A percentile compares a stretch with the other conserved stretches of the same genome.
These are phyloP conservation scores for Russula olivacea DNA, from an alignment of 768 basidiomycete species.

Conservation along the genomic window DNA sequence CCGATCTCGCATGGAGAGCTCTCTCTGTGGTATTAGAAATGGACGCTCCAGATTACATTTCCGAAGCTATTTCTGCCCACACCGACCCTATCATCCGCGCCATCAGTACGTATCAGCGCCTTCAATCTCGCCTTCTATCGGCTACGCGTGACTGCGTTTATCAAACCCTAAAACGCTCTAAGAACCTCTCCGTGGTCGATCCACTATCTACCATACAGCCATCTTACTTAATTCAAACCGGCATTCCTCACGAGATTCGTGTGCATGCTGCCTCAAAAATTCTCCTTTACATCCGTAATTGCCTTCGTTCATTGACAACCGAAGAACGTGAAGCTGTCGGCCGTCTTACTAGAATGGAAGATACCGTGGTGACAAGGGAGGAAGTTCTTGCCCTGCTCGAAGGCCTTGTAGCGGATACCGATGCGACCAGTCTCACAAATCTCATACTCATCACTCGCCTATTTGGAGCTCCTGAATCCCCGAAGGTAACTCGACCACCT, in stretches of 20 bases:
- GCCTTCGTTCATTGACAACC: slow-evolving; percentile 42
- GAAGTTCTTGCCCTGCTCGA: slow-evolving; percentile 19
- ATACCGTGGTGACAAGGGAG: slow-evolving; percentile 20
- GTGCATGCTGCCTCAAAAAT: slow-evolving; percentile 68
- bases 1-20: slow-evolving; percentile 17
- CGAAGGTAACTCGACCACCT: background rate
- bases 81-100: slow-evolving; percentile 2
- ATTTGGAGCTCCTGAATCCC: slow-evolving; percentile 4
- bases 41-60: slow-evolving; percentile 12
- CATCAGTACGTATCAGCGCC: background rate
- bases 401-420: slow-evolving; percentile 17
- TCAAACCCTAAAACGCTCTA: slow-evolving; percentile 47
- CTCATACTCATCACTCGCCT: slow-evolving; percentile 23
- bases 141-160: slow-evolving; percentile 30
- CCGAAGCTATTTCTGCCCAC: slow-evolving; percentile 9
- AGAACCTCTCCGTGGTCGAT: slow-evolving; percentile 51
- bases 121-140: background rate
- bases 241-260: slow-evolving; percentile 60
- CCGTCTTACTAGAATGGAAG: slow-evolving; percentile 21
- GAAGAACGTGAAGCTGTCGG: slow-evolving; percentile 29
- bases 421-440: slow-evolving; percentile 15
- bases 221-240: slow-evolving; percentile 75
- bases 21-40: slow-evolving; percentile 13
- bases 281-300: slow-evolving; percentile 70
- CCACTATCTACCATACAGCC: slow-evolving; percentile 80